Percentiles rank a stretch among this genome's conserved stretches.
Evolutionary conservation across 1,284 basidiomycete species (phyloP).

Genomic region (Macrocybe sp.): DNA sequence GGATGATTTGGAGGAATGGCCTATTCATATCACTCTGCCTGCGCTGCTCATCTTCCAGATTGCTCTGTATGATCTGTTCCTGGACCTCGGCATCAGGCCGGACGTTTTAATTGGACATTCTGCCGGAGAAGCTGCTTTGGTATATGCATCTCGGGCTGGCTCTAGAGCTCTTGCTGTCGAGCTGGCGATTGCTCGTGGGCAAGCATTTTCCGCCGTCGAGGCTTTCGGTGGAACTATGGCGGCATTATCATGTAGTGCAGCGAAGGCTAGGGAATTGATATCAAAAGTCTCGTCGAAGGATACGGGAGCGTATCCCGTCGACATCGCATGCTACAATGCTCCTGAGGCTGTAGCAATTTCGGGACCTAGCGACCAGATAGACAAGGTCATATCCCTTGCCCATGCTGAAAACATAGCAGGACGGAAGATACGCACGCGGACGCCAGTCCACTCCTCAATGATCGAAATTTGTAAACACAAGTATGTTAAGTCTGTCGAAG

Average conservation of each 20-base stretch:
- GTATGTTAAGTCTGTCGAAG: constrained; percentile 17
- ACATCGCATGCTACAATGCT: constrained; percentile 35
- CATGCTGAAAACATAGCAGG: constrained; percentile 25
- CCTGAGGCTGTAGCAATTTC: constrained; percentile 31
- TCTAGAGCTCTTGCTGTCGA: constrained; percentile 34
- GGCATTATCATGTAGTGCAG: constrained; percentile 29
- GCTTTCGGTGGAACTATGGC: constrained; percentile 34
- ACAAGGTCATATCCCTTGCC: constrained; percentile 22
- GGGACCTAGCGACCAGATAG: constrained; percentile 23
- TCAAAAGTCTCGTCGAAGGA: constrained; percentile 8
- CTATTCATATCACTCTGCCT: constrained; percentile 30
- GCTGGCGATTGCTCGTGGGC: constrained; percentile 33
- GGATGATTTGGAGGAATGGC: constrained; percentile 18
- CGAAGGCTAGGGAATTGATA: constrained; percentile 9
- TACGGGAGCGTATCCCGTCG: constrained; percentile 16
- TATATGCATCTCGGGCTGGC: constrained; percentile 38
- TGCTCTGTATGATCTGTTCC: constrained; percentile 35
- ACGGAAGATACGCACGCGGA: constrained; percentile 24
- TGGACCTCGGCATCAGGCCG: constrained; percentile 27
- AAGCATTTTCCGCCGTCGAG: constrained; percentile 29
- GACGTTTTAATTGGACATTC: constrained; percentile 35
- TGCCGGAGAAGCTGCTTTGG: constrained; percentile 37
- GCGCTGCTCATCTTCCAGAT: constrained; percentile 39
- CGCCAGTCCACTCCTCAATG: constrained; percentile 29
- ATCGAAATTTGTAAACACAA: constrained; percentile 25